phyloP scores from a whole-genome alignment of 805 yeast species.

The Teunomyces cretensis region DNA sequence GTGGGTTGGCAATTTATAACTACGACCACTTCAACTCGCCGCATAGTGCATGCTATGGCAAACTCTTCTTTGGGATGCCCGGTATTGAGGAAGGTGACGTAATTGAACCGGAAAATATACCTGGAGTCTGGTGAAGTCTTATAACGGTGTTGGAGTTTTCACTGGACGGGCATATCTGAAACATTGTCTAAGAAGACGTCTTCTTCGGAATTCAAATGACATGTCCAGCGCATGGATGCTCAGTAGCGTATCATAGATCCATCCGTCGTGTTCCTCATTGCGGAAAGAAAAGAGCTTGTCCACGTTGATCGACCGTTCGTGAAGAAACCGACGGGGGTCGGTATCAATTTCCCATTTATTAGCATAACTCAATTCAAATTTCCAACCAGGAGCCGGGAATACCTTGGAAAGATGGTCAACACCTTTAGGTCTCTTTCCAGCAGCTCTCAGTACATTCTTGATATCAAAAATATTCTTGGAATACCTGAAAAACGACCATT shows the following conservation, averaged over 20 bases:
- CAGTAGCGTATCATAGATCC: constrained; percentile 46
- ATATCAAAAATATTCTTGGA: constrained; percentile 56
- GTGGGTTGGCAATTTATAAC: constrained; percentile 50
- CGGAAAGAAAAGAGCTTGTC: constrained; percentile 22
- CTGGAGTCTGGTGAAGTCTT: not conserved
- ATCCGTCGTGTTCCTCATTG: constrained; percentile 37
- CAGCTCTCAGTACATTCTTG: constrained; percentile 37
- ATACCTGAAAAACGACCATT: constrained; percentile 63
- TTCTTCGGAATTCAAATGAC: constrained; percentile 53
- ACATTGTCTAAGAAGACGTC: constrained; percentile 56
- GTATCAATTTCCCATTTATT: constrained; percentile 67
- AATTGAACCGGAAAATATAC: not conserved
- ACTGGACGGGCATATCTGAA: constrained; percentile 15
- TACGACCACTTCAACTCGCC: constrained; percentile 52
- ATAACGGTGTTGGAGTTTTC: constrained; percentile 1
- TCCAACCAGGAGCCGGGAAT: constrained; percentile 72
- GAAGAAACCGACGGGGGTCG: constrained; percentile 52
- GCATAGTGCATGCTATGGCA: constrained; percentile 45
- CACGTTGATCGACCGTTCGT: constrained; percentile 35
- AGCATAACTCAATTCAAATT: constrained; percentile 51
- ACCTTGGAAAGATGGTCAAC: constrained; percentile 54
- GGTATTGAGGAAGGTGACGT: constrained; percentile 17
- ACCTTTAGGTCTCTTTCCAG: constrained; percentile 65
- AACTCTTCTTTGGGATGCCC: constrained; percentile 52
- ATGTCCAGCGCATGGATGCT: constrained; percentile 36